Evolutionary conservation across 805 yeast genomes (phyloP).

Genomic region (Kockiozyma suomiensis): DNA sequence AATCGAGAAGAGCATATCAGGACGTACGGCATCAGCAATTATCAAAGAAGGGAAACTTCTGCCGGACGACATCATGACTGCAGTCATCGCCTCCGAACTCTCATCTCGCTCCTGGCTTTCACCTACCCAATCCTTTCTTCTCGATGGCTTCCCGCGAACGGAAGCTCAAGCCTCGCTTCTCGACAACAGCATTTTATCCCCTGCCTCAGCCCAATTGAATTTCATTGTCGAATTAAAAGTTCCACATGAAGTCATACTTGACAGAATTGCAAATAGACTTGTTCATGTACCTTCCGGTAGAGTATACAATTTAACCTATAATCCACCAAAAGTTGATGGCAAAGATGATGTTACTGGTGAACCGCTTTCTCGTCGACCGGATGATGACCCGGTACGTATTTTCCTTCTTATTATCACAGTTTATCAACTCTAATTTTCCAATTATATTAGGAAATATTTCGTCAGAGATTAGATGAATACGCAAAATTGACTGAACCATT

Average conservation of each 20-base stretch:
- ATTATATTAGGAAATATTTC: conserved; percentile 57
- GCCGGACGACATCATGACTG: conserved; percentile 71
- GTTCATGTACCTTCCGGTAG: conserved; percentile 84
- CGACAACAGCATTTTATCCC: conserved; percentile 48
- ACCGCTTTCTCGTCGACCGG: conserved; percentile 73
- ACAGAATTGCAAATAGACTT: conserved; percentile 82
- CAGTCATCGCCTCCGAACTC: conserved; percentile 58
- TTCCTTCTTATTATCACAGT: background rate
- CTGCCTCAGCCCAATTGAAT: conserved; percentile 54
- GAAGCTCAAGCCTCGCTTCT: conserved; percentile 66
- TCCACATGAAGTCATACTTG: conserved; percentile 78
- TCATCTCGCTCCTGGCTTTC: conserved; percentile 49
- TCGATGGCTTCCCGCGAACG: conserved; percentile 94
- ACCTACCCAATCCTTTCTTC: conserved; percentile 57
- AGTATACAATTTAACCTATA: conserved; percentile 80
- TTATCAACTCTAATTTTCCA: background rate
- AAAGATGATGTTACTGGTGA: conserved; percentile 90
- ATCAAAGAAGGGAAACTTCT: conserved; percentile 68
- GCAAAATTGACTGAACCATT: conserved; percentile 63
- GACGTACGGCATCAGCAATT: conserved; percentile 3
- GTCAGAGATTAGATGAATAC: conserved; percentile 65
- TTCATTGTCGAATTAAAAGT: conserved; percentile 85
- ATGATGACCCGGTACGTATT: conserved; percentile 61
- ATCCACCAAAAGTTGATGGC: conserved; percentile 83
- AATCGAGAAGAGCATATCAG: too few species aligned